Evolutionary conservation across 306 rosid species (phyloP).

Genomic region (Styphnolobium japonicum): DNA sequence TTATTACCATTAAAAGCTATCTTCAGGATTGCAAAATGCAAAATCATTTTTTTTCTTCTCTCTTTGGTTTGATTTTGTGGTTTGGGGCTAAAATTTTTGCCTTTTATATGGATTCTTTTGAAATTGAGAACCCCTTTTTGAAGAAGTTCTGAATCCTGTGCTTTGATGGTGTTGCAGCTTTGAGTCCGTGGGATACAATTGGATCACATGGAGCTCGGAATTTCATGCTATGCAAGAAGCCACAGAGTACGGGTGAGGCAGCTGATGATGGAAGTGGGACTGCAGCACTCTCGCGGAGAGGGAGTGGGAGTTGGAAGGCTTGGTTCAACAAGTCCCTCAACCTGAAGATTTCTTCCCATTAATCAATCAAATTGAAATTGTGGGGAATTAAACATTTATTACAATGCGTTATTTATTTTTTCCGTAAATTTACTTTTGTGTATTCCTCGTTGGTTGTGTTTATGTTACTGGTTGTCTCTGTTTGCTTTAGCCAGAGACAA

Average conservation of each 20-base stretch:
- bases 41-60: too few species aligned
- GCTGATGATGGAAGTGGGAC: not conserved
- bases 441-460: too few species aligned
- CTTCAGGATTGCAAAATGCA: not conserved
- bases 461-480: too few species aligned
- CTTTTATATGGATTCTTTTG: not conserved
- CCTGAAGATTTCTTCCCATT: conserved; percentile 70
- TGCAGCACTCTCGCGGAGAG: conserved; percentile 26
- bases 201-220: conserved; percentile 82
- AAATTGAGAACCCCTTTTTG: not conserved
- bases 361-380: not conserved
- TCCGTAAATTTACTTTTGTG: too few species aligned
- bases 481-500: too few species aligned
- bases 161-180: conserved; percentile 46
- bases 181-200: conserved; percentile 74
- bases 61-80: not conserved
- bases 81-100: not conserved
- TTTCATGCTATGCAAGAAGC: conserved; percentile 88
- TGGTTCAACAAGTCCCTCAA: conserved; percentile 87
- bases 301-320: conserved; percentile 71
- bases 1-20: not conserved
- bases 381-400: not conserved
- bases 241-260: conserved; percentile 35
- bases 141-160: not conserved
- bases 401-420: not conserved